Conservation (phyloP, 2,329 filamentous ascomycete species). For the Arthrinium phaeospermum region DNA sequence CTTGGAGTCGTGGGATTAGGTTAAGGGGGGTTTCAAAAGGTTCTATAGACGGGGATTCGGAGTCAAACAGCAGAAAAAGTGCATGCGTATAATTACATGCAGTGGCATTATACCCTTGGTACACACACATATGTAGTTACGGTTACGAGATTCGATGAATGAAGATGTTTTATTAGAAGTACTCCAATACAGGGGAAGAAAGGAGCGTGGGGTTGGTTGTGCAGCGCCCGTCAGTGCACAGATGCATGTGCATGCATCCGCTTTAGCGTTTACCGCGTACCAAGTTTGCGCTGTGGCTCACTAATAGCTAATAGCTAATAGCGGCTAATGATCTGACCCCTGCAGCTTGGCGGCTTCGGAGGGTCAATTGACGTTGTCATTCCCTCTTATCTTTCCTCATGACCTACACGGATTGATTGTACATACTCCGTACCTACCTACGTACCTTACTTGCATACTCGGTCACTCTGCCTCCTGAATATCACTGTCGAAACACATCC, state of each 20-base stretch:
- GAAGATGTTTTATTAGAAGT: neutral
- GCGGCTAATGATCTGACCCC: neutral
- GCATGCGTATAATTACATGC: neutral
- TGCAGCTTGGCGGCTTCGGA: conserved; percentile 8
- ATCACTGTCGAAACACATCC: neutral
- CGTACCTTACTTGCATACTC: neutral
- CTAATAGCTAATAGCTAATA: neutral
- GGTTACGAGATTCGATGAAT: neutral
- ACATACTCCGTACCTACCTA: neutral
- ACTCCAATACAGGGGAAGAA: too few species aligned
- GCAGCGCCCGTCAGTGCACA: neutral
- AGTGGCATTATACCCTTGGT: neutral
- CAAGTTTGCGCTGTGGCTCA: neutral
- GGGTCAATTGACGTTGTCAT: conserved; percentile 14
- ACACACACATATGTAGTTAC: neutral
- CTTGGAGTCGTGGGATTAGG: conserved; percentile 51
- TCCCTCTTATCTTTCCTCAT: conserved; percentile 6
- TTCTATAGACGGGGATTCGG: conserved; percentile 5
- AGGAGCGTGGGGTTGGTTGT: neutral
- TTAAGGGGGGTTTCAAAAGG: neutral
- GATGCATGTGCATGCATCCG: neutral
- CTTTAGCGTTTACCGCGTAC: neutral
- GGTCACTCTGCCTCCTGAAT: neutral
- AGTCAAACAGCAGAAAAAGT: conserved; percentile 8
- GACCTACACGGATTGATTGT: neutral